phyloP scores from a whole-genome alignment of 495 filamentous ascomycete species.

The Aspergillus heteromorphus region DNA sequence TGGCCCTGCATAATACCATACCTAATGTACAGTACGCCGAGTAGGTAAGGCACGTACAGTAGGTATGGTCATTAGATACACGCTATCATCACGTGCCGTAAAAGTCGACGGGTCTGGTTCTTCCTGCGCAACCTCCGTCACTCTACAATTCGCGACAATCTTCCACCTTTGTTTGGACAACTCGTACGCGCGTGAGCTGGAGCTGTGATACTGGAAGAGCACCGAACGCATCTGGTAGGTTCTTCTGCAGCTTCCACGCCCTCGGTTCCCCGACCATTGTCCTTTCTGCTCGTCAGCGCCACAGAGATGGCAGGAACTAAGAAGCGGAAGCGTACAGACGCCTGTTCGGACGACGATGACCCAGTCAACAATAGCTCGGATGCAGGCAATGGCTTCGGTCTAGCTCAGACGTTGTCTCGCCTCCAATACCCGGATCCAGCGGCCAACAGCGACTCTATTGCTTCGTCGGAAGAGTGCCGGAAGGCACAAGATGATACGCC shows the following conservation, averaged over 20 bases:
- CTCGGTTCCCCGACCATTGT: background rate
- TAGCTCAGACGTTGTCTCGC: slow-evolving; percentile 28
- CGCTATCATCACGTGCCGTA: slow-evolving; percentile 5
- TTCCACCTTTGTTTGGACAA: background rate
- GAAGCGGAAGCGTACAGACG: slow-evolving; percentile 31
- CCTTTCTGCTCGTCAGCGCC: slow-evolving; percentile 13
- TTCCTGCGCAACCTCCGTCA: background rate
- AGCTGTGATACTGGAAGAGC: background rate
- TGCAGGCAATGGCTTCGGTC: slow-evolving; percentile 18
- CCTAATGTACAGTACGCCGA: background rate
- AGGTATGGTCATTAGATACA: too few relatives aligned
- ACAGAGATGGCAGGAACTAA: slow-evolving; percentile 19
- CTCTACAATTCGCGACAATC: background rate
- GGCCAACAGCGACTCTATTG: slow-evolving; percentile 2
- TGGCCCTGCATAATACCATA: background rate
- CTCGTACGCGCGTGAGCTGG: background rate
- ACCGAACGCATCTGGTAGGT: background rate
- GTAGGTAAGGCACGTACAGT: too few relatives aligned
- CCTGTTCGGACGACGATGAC: slow-evolving; percentile 21
- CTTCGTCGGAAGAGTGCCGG: slow-evolving; percentile 22
- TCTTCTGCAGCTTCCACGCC: background rate
- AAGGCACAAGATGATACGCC: slow-evolving; percentile 3
- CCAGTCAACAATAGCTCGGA: slow-evolving; percentile 14
- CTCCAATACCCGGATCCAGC: slow-evolving; percentile 22
- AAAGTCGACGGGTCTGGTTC: background rate